A percentile compares a stretch with the other conserved stretches of the same genome.
Evolutionary conservation across 495 filamentous ascomycete genomes (phyloP).

Genomic region (Podospora bellae-mahoneyi): DNA sequence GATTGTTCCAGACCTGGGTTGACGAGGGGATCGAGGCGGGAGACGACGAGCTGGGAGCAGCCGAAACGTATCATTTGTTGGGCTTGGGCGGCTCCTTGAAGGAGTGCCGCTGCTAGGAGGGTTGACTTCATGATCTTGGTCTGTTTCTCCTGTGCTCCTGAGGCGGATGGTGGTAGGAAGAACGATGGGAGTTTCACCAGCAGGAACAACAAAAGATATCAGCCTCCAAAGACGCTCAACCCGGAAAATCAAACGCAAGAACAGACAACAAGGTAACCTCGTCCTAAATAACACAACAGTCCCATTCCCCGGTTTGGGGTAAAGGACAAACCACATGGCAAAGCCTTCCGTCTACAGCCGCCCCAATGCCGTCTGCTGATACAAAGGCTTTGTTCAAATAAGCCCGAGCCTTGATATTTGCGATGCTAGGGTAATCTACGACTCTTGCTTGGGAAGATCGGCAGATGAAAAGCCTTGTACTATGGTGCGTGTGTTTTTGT

Average conservation of each 20-base stretch:
- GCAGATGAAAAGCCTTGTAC: neutral
- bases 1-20: conserved; percentile 37
- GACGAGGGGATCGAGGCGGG: conserved; percentile 41
- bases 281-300: conserved; percentile 2
- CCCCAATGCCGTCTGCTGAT: neutral
- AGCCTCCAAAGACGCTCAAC: neutral
- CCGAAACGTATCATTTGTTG: conserved; percentile 43
- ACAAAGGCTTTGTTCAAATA: neutral
- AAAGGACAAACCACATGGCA: neutral
- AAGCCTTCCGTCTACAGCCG: neutral
- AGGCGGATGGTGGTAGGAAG: neutral
- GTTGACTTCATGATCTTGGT: conserved; percentile 37
- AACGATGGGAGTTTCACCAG: neutral
- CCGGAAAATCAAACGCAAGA: neutral
- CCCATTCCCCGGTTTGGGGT: conserved; percentile 1
- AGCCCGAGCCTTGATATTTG: neutral
- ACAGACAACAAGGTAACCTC: conserved; percentile 1
- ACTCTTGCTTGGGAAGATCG: neutral
- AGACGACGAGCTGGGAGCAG: conserved; percentile 42
- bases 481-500: neutral
- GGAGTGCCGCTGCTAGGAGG: conserved; percentile 38
- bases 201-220: neutral
- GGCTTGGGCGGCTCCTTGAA: conserved; percentile 35
- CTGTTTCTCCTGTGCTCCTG: neutral
- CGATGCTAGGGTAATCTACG: neutral